phyloP scores from a whole-genome alignment of 371 early-diverging fungal genomes.

The Fennellomyces sp. region DNA sequence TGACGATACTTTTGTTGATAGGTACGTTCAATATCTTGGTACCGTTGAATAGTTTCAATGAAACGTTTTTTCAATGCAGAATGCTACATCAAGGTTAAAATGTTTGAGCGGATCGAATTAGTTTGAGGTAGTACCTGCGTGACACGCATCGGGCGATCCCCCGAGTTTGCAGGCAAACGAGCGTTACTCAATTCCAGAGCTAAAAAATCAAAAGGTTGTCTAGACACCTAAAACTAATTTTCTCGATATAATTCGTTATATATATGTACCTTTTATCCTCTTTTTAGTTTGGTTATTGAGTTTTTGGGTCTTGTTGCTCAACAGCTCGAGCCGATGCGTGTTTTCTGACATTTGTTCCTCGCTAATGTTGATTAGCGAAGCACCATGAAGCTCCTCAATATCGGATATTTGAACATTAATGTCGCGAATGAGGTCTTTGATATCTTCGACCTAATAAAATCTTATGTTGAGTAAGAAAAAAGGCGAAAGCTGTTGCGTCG shows the following conservation, averaged over 20 bases:
- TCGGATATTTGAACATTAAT: constrained; percentile 65
- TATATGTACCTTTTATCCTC: constrained; percentile 55
- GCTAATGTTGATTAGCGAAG: constrained; percentile 68
- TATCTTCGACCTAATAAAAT: constrained; percentile 60
- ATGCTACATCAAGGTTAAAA: too few relatives aligned
- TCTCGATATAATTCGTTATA: background rate
- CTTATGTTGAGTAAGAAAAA: background rate
- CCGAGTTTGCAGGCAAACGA: constrained; percentile 45
- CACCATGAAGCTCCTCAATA: constrained; percentile 73
- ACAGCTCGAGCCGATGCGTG: constrained; percentile 65
- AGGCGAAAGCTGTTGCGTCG: background rate
- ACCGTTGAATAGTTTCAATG: constrained; percentile 80
- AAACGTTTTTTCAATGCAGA: constrained; percentile 79
- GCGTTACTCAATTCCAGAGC: constrained; percentile 61
- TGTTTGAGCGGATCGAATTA: background rate
- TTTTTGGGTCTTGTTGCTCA: constrained; percentile 68
- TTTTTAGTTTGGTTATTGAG: constrained; percentile 65
- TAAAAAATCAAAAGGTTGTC: constrained; percentile 20
- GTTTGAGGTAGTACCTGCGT: constrained; percentile 47
- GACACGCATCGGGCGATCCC: constrained; percentile 70
- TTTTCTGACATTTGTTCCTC: constrained; percentile 70
- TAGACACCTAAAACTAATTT: background rate
- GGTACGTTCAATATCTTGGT: constrained; percentile 79
- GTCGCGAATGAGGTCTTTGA: constrained; percentile 66
- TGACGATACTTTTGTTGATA: constrained; percentile 84